Evolutionary conservation across 768 basidiomycete species (phyloP).

Genomic region (Lyophyllum semitale): DNA sequence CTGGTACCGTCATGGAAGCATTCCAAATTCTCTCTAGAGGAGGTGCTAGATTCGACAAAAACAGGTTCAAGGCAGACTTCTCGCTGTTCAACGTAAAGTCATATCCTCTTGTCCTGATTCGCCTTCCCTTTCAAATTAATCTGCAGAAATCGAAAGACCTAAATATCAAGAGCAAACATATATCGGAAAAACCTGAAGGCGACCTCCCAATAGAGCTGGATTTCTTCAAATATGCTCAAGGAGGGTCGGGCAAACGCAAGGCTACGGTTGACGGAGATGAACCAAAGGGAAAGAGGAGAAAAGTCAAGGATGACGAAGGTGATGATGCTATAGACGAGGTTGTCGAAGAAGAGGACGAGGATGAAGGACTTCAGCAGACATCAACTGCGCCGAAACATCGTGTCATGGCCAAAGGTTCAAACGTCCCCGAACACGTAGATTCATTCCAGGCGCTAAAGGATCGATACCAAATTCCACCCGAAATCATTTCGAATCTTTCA

Average conservation of each 20-base stretch:
- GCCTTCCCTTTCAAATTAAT: slow-evolving; percentile 2
- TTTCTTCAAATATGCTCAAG: slow-evolving; percentile 87
- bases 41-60: slow-evolving; percentile 80
- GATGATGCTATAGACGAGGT: slow-evolving; percentile 26
- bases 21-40: slow-evolving; percentile 91
- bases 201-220: slow-evolving; percentile 80
- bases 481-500: slow-evolving; percentile 64
- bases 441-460: slow-evolving; percentile 61
- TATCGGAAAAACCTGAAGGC: slow-evolving; percentile 28
- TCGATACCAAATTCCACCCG: slow-evolving; percentile 59
- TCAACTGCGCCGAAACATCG: slow-evolving; percentile 51
- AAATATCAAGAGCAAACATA: slow-evolving; percentile 11
- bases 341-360: slow-evolving; percentile 18
- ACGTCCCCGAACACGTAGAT: slow-evolving; percentile 61
- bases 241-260: slow-evolving; percentile 56
- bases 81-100: slow-evolving; percentile 63
- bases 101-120: slow-evolving; percentile 3
- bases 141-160: slow-evolving; percentile 18
- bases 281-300: slow-evolving; percentile 35
- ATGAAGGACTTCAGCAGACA: slow-evolving; percentile 14
- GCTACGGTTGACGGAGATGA: slow-evolving; percentile 14
- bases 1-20: slow-evolving; percentile 63
- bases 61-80: slow-evolving; percentile 68
- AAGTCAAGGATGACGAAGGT: slow-evolving; percentile 26
- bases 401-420: slow-evolving; percentile 73